These are phyloP conservation scores for Boletellus ananas DNA, from an alignment of 768 basidiomycete species.

Conservation along the genomic window DNA sequence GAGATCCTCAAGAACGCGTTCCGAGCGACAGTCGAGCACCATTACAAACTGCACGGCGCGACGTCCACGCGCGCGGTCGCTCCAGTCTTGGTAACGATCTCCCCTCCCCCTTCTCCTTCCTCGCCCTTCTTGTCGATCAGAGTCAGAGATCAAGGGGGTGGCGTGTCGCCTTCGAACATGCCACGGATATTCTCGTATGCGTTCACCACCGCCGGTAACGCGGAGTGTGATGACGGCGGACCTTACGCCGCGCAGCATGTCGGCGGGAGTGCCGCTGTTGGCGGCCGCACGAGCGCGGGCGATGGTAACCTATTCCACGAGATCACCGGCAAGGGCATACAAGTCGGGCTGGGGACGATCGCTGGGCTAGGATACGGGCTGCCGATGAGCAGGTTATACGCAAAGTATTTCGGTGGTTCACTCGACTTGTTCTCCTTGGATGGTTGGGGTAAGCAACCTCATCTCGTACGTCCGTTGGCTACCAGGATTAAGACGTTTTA, in stretches of 20 bases:
- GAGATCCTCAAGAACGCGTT: conserved; percentile 91
- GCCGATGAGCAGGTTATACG: conserved; percentile 75
- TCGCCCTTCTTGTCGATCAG: conserved; percentile 65
- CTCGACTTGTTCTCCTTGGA: conserved; percentile 78
- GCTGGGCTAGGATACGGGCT: conserved; percentile 87
- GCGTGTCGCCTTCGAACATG: conserved; percentile 72
- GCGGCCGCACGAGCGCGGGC: conserved; percentile 37
- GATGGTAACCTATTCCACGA: conserved; percentile 66
- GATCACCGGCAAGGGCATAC: conserved; percentile 72
- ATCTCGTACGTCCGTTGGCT: not conserved
- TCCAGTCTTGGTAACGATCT: conserved; percentile 69
- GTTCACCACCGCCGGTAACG: conserved; percentile 76
- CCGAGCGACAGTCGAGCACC: conserved; percentile 81
- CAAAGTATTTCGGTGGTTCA: conserved; percentile 84
- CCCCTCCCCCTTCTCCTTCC: conserved; percentile 43
- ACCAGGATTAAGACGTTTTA: not conserved
- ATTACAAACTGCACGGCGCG: conserved; percentile 42
- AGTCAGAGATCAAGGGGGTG: conserved; percentile 84
- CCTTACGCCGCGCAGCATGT: conserved; percentile 78
- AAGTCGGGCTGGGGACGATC: conserved; percentile 83
- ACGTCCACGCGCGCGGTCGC: conserved; percentile 41
- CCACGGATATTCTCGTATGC: conserved; percentile 85
- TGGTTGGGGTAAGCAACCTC: conserved; percentile 63
- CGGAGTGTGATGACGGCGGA: conserved; percentile 50
- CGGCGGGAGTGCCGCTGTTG: conserved; percentile 66